These are phyloP conservation scores for Camellia lanceoleosa DNA, from an alignment of 148 eudicot species.

Conservation along the genomic window DNA sequence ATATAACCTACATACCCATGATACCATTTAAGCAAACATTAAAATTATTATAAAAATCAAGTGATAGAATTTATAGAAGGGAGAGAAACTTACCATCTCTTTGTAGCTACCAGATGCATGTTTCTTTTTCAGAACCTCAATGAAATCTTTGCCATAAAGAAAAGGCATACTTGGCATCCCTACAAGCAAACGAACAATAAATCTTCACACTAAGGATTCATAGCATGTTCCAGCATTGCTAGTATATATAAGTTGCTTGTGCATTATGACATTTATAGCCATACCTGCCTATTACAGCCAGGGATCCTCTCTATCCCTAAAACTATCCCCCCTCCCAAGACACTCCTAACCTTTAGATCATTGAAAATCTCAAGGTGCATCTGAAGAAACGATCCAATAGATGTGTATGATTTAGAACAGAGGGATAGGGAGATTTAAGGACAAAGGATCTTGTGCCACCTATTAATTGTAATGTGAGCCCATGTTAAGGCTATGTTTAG, in stretches of 20 bases:
- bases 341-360: no score
- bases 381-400: no score
- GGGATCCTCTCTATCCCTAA: no score
- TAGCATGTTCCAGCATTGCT: background rate
- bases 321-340: no score
- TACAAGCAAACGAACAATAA: constrained; percentile 11
- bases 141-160: constrained; percentile 61
- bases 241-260: background rate
- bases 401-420: no score
- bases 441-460: no score
- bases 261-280: background rate
- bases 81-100: constrained; percentile 51
- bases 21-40: background rate
- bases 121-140: constrained; percentile 55
- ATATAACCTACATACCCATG: constrained; percentile 45
- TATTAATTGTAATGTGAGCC: no score
- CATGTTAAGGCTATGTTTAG: no score
- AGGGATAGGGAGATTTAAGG: no score
- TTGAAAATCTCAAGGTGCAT: no score
- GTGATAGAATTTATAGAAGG: background rate
- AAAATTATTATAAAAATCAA: background rate
- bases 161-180: constrained; percentile 73
- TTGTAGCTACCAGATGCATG: constrained; percentile 55
- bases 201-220: constrained; percentile 25
- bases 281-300: no score